These are phyloP conservation scores for Prototheca wickerhamii DNA, from an alignment of 163 green algal genomes.

Conservation along the genomic window DNA sequence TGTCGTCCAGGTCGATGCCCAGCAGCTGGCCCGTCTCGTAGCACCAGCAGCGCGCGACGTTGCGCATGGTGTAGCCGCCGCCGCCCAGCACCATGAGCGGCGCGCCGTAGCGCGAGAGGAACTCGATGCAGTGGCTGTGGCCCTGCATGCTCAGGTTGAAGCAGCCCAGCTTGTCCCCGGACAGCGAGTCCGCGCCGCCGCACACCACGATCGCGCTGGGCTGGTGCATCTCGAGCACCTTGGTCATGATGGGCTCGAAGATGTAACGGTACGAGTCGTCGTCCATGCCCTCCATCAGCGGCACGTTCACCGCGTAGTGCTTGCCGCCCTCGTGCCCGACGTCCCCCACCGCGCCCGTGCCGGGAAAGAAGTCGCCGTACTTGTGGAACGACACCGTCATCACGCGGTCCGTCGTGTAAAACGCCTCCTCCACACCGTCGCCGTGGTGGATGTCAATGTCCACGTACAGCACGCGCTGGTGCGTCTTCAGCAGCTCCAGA, in stretches of 20 bases:
- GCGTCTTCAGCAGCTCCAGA: constrained; percentile 84
- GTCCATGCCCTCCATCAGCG: constrained; percentile 84
- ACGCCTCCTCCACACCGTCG: constrained; percentile 92
- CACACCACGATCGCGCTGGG: constrained; percentile 85
- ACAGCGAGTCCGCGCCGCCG: constrained; percentile 79
- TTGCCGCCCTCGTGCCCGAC: constrained; percentile 42
- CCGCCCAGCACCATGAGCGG: constrained; percentile 69
- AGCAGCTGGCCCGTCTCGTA: constrained; percentile 76
- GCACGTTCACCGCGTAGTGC: constrained; percentile 82
- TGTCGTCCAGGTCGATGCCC: constrained; percentile 73
- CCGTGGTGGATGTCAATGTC: constrained; percentile 88
- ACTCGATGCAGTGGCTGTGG: constrained; percentile 76
- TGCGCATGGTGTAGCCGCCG: constrained; percentile 80
- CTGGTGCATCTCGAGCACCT: constrained; percentile 87
- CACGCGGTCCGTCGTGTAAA: constrained; percentile 84
- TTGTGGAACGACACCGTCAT: constrained; percentile 92
- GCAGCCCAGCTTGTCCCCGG: constrained; percentile 86
- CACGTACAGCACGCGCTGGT: constrained; percentile 49
- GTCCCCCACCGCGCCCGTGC: constrained; percentile 59
- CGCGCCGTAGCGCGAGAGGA: constrained; percentile 70
- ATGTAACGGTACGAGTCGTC: constrained; percentile 77
- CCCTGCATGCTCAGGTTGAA: constrained; percentile 75
- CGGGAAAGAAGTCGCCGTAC: constrained; percentile 92
- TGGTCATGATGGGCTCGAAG: constrained; percentile 86
- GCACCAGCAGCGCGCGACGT: constrained; percentile 76